phyloP scores from a whole-genome alignment of 2,329 filamentous ascomycete species.

The Diaporthe sp. region DNA sequence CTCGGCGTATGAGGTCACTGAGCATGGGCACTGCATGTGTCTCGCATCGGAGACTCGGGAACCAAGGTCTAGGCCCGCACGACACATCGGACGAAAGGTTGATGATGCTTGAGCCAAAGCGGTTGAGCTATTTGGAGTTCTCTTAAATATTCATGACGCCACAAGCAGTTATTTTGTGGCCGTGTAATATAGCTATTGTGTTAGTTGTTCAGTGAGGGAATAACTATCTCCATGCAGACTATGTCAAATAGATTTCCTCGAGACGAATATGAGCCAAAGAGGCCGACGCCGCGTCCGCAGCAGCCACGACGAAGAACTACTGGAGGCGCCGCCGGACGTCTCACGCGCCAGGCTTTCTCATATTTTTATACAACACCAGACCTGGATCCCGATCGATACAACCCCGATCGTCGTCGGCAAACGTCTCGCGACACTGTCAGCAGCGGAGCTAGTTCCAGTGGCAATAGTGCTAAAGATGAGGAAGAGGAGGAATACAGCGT shows the following conservation, averaged over 20 bases:
- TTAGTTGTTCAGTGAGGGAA: no score
- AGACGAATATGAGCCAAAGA: neutral
- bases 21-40: neutral
- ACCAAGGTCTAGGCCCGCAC: neutral
- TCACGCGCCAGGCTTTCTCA: neutral
- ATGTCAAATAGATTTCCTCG: neutral
- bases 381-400: neutral
- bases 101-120: neutral
- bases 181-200: no score
- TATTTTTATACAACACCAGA: neutral
- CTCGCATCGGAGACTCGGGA: neutral
- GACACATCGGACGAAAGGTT: neutral
- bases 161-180: neutral
- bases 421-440: neutral
- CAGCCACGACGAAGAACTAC: conserved; percentile 9
- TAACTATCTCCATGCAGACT: neutral
- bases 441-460: neutral
- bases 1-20: neutral
- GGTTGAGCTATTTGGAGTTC: neutral
- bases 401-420: neutral
- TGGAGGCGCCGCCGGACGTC: neutral
- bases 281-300: neutral
- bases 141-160: neutral
- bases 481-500: neutral
- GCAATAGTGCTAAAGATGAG: neutral